Evolutionary conservation across 2,329 filamentous ascomycete genomes (phyloP).

Genomic region (Calonectria pseudoreteaudii): DNA sequence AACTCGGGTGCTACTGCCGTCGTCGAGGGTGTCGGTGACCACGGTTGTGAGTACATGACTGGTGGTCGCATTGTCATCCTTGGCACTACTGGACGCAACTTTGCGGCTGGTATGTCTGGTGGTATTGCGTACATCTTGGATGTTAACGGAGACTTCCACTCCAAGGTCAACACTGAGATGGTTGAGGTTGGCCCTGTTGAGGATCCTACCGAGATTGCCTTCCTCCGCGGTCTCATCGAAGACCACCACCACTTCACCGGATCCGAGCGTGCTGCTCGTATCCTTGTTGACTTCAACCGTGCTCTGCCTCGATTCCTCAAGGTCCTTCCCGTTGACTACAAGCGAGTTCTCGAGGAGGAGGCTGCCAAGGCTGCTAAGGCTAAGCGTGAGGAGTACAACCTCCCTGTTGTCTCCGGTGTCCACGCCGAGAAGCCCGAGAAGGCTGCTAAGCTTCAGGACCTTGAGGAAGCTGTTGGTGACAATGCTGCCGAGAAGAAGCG

Average conservation of each 20-base stretch:
- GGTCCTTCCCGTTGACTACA: slow-evolving; percentile 94
- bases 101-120: slow-evolving; percentile 97
- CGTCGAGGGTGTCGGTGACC: slow-evolving; percentile 95
- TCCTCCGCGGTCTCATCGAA: slow-evolving; percentile 89
- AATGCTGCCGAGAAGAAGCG: slow-evolving; percentile 89
- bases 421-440: slow-evolving; percentile 74
- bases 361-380: slow-evolving; percentile 86
- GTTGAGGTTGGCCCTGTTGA: slow-evolving; percentile 88
- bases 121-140: slow-evolving; percentile 97
- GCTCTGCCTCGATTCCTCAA: slow-evolving; percentile 93
- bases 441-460: slow-evolving; percentile 79
- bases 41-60: slow-evolving; percentile 99
- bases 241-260: slow-evolving; percentile 98
- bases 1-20: slow-evolving; percentile 98
- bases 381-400: slow-evolving; percentile 85
- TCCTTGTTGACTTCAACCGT: slow-evolving; percentile 94
- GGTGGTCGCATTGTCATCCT: slow-evolving; percentile 90
- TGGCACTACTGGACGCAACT: slow-evolving; percentile 93
- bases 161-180: slow-evolving; percentile 98
- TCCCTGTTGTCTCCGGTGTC: slow-evolving; percentile 80
- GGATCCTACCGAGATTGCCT: slow-evolving; percentile 90
- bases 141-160: slow-evolving; percentile 87
- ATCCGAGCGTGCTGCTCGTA: slow-evolving; percentile 91
- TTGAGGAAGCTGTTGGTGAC: slow-evolving; percentile 92
- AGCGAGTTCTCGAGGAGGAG: slow-evolving; percentile 89